Conservation (phyloP, 2,329 filamentous ascomycete genomes). For the Claviceps citrina region DNA sequence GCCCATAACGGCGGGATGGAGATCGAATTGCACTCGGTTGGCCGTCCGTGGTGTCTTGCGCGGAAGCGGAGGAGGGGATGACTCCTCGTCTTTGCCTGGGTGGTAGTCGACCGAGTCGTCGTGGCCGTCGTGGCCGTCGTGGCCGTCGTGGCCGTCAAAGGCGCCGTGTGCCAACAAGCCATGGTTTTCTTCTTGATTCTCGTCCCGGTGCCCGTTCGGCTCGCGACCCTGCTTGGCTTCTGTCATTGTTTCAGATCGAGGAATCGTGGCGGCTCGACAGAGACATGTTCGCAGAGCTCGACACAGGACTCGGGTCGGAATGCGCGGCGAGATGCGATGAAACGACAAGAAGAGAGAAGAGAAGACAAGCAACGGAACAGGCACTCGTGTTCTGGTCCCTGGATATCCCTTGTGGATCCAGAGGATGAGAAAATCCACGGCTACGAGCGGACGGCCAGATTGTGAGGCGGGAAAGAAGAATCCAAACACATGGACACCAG, state of each 20-base stretch:
- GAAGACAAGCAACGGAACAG: no score
- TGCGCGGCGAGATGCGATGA: neutral
- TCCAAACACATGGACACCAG: no score
- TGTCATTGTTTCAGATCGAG: slow-evolving; percentile 16
- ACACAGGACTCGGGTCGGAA: neutral
- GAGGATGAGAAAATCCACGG: no score
- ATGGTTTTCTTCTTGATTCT: slow-evolving; percentile 15
- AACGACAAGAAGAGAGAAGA: no score
- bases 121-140: slow-evolving; percentile 14
- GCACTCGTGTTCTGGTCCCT: no score
- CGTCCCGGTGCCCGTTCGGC: slow-evolving; percentile 18
- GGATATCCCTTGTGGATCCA: no score
- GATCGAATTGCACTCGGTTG: slow-evolving; percentile 62
- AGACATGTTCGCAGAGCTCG: slow-evolving; percentile 6
- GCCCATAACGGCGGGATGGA: slow-evolving; percentile 30
- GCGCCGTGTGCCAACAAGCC: slow-evolving; percentile 15
- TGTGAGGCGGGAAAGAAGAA: no score
- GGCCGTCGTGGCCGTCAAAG: slow-evolving; percentile 11
- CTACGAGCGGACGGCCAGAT: no score
- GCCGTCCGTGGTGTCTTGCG: slow-evolving; percentile 28
- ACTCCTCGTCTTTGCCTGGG: slow-evolving; percentile 4
- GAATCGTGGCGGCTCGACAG: slow-evolving; percentile 3
- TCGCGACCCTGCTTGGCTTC: slow-evolving; percentile 17
- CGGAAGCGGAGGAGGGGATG: neutral
- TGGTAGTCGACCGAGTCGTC: slow-evolving; percentile 13